Percentiles rank a stretch among this genome's conserved stretches.
phyloP scores from a whole-genome alignment of 1,284 basidiomycete genomes.

The Moesziomyces parantarcticus region DNA sequence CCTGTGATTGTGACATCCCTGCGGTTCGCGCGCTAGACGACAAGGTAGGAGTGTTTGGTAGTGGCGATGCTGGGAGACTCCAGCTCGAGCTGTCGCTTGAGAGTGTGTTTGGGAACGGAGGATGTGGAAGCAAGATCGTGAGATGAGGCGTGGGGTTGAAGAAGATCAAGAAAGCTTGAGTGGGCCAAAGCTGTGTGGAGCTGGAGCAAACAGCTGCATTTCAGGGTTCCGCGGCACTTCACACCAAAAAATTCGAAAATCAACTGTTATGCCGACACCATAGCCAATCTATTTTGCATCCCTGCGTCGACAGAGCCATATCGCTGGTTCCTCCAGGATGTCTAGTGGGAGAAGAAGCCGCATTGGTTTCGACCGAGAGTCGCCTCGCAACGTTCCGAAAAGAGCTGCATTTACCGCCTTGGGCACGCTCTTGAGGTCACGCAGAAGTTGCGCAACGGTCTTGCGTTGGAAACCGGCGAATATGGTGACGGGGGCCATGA shows the following conservation, averaged over 20 bases:
- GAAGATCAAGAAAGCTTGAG: too few relatives aligned
- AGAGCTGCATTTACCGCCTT: neutral
- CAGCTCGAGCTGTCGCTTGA: too few relatives aligned
- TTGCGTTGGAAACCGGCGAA: constrained; percentile 33
- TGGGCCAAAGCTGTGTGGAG: neutral
- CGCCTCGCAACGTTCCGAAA: neutral
- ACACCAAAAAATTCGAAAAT: neutral
- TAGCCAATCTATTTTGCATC: neutral
- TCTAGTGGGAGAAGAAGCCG: constrained; percentile 20
- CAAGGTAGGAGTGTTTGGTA: too few relatives aligned
- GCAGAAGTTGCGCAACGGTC: constrained; percentile 9
- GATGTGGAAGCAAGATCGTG: too few relatives aligned
- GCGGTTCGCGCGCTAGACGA: neutral
- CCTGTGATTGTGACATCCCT: constrained; percentile 52
- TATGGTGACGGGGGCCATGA: constrained; percentile 11
- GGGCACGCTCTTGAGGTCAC: constrained; percentile 8
- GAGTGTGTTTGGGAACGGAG: too few relatives aligned
- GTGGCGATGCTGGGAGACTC: too few relatives aligned
- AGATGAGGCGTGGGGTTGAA: neutral
- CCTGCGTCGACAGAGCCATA: constrained; percentile 40
- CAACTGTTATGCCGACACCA: neutral
- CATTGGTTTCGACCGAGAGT: neutral
- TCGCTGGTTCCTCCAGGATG: constrained; percentile 23
- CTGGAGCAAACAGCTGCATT: neutral
- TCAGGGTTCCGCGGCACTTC: neutral